Conservation (phyloP, 140 eudicot species). For the Eryngium alpinum region DNA sequence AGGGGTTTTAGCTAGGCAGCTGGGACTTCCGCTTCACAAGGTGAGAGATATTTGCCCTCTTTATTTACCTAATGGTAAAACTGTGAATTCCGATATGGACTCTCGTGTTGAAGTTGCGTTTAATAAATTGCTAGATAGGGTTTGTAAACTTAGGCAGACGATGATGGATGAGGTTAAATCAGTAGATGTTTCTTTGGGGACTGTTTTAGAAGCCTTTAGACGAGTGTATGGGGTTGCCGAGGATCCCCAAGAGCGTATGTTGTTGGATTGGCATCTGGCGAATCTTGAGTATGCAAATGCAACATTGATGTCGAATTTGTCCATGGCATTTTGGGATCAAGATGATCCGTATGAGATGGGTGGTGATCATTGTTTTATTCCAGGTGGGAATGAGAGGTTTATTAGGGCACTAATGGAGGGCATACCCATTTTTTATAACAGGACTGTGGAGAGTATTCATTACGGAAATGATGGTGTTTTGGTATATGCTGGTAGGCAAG, state of each 20-base stretch:
- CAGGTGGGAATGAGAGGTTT: slow-evolving; percentile 93
- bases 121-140: slow-evolving; percentile 88
- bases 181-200: slow-evolving; percentile 77
- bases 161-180: slow-evolving; percentile 87
- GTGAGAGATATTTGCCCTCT: slow-evolving; percentile 93
- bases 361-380: slow-evolving; percentile 96
- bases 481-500: slow-evolving; percentile 67
- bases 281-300: slow-evolving; percentile 94
- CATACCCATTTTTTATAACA: slow-evolving; percentile 65
- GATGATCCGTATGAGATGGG: slow-evolving; percentile 99
- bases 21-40: slow-evolving; percentile 82
- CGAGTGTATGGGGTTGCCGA: slow-evolving; percentile 72
- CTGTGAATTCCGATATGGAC: slow-evolving; percentile 77
- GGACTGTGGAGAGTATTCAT: slow-evolving; percentile 45
- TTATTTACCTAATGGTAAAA: slow-evolving; percentile 76
- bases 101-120: slow-evolving; percentile 74
- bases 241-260: slow-evolving; percentile 76
- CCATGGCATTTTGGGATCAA: slow-evolving; percentile 99
- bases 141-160: slow-evolving; percentile 90
- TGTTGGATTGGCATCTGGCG: slow-evolving; percentile 97
- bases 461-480: slow-evolving; percentile 75
- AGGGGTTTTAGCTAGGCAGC: slow-evolving; percentile 85
- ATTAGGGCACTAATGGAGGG: slow-evolving; percentile 78
- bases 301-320: slow-evolving; percentile 73
- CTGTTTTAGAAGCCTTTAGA: slow-evolving; percentile 82